Conservation (phyloP, 2,329 filamentous ascomycete genomes). For the Fusarium ramigenum region DNA sequence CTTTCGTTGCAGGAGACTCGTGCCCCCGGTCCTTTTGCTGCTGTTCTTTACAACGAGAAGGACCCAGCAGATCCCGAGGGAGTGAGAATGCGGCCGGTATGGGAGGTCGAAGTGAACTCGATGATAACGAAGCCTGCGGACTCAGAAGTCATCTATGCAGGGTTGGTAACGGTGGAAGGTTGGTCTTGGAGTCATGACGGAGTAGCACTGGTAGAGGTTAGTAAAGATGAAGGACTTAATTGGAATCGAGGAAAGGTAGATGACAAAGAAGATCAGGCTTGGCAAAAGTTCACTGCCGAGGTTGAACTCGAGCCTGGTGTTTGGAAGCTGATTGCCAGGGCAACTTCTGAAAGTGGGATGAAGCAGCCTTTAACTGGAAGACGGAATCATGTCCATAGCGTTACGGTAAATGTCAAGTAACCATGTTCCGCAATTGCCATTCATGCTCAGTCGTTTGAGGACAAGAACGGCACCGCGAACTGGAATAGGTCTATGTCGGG, state of each 20-base stretch:
- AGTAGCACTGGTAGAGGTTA: background rate
- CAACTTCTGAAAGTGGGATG: background rate
- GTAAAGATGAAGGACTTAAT: background rate
- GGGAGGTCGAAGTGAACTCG: constrained; percentile 20
- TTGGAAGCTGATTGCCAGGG: background rate
- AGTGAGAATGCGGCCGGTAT: background rate
- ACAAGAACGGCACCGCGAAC: too few relatives aligned
- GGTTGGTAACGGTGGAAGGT: background rate
- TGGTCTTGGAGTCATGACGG: constrained; percentile 10
- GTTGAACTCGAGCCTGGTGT: background rate
- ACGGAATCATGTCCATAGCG: background rate
- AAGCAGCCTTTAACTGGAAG: background rate
- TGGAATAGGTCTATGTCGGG: too few relatives aligned
- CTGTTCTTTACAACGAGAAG: constrained; percentile 6
- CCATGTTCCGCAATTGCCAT: constrained; percentile 54
- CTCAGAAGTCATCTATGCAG: background rate
- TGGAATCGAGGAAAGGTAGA: background rate
- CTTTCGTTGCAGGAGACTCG: background rate
- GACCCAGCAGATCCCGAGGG: background rate
- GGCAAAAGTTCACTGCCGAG: background rate
- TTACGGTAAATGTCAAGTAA: constrained; percentile 30
- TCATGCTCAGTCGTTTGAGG: background rate
- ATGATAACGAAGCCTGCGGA: constrained; percentile 2
- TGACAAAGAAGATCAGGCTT: background rate
- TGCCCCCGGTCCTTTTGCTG: background rate